Conservation (phyloP, 305 asterid genomes). For the Andrographis paniculata region DNA sequence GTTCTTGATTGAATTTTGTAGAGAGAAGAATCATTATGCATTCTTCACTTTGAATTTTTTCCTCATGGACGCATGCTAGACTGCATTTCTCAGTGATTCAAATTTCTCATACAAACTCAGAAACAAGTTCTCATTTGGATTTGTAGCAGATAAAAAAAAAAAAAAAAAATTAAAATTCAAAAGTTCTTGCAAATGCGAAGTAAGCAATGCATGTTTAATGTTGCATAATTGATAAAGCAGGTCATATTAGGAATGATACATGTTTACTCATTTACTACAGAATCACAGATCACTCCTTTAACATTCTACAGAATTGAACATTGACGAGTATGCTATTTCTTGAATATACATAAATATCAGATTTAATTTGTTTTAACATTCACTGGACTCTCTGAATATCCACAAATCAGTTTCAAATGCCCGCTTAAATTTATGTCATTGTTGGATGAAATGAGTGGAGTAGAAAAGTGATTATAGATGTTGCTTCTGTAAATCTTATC, state of each 20-base stretch:
- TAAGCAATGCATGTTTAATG: constrained; percentile 3
- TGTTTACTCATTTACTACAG: constrained; percentile 9
- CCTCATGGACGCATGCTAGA: neutral
- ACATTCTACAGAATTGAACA: neutral
- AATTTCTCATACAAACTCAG: neutral
- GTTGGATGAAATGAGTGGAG: constrained; percentile 1
- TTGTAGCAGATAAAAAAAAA: neutral
- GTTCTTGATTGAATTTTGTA: neutral
- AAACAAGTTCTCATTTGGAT: constrained; percentile 7
- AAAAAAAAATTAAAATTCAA: too few species aligned
- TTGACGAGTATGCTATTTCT: constrained; percentile 5
- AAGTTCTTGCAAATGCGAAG: neutral
- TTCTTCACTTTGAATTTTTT: neutral
- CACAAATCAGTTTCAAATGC: too few species aligned
- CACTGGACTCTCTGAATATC: too few species aligned
- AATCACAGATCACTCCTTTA: too few species aligned
- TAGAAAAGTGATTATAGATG: constrained; percentile 1
- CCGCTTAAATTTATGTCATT: neutral
- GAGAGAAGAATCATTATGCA: neutral
- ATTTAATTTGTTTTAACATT: too few species aligned
- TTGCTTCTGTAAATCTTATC: neutral
- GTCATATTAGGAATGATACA: constrained; percentile 2
- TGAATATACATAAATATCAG: neutral
- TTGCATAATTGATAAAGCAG: constrained; percentile 4
- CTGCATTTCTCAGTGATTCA: neutral